Percentiles rank a stretch among this genome's conserved stretches.
Conservation (phyloP, 1,284 basidiomycete genomes). For the Sporisorium scitamineum region DNA sequence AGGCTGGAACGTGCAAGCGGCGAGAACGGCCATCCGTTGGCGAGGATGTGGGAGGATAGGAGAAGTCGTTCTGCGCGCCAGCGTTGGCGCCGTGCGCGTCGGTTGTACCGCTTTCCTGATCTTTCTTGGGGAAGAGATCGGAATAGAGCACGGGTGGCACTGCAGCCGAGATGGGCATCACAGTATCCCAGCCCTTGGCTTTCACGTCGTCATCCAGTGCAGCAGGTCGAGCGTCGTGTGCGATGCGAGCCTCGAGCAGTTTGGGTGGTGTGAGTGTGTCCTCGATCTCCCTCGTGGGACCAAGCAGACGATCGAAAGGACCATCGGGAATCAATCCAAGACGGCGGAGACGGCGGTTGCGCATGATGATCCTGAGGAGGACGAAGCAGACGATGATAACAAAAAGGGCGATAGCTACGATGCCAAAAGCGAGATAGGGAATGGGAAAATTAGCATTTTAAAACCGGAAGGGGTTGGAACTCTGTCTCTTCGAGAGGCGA, state of each 20-base stretch:
- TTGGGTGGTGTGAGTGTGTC: slow-evolving; percentile 59
- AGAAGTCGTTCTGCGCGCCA: slow-evolving; percentile 18
- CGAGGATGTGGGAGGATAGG: slow-evolving; percentile 31
- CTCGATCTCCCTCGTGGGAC: slow-evolving; percentile 49
- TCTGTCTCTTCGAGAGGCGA: slow-evolving; percentile 33
- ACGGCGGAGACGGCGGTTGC: slow-evolving; percentile 59
- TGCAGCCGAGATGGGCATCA: slow-evolving; percentile 61
- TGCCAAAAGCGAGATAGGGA: slow-evolving; percentile 56
- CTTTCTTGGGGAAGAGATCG: slow-evolving; percentile 35
- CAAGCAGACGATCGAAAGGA: slow-evolving; percentile 53
- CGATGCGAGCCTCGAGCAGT: slow-evolving; percentile 62
- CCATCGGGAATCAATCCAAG: slow-evolving; percentile 58
- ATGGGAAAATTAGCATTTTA: slow-evolving; percentile 44
- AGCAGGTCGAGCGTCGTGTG: slow-evolving; percentile 33
- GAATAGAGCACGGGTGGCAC: slow-evolving; percentile 52
- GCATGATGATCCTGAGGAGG: slow-evolving; percentile 60
- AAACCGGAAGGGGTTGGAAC: slow-evolving; percentile 5
- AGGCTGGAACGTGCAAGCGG: slow-evolving; percentile 44
- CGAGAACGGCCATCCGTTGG: slow-evolving; percentile 16
- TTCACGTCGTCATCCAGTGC: slow-evolving; percentile 44
- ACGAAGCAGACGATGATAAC: slow-evolving; percentile 64
- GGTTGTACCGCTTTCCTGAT: slow-evolving; percentile 5
- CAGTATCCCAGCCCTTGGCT: slow-evolving; percentile 51
- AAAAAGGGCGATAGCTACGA: slow-evolving; percentile 64
- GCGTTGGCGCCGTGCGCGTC: slow-evolving; percentile 6